Conservation (phyloP, 768 basidiomycete genomes). For the Russula olivacea region DNA sequence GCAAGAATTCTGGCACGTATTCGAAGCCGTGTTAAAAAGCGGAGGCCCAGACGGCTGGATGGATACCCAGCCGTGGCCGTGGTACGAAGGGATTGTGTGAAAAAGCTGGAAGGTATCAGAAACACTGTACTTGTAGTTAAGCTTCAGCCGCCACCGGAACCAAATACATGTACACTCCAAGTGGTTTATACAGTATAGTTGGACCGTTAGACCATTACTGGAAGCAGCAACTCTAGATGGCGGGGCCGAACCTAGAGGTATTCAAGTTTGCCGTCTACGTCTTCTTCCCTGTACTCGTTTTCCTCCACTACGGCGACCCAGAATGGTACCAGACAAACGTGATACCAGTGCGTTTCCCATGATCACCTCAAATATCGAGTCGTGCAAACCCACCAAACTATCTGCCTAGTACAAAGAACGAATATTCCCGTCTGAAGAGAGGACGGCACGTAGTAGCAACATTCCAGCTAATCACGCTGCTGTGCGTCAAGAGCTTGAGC, state of each 20-base stretch:
- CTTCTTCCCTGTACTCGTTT: conserved; percentile 72
- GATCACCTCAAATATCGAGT: not conserved
- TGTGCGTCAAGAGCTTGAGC: conserved; percentile 62
- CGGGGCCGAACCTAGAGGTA: conserved; percentile 76
- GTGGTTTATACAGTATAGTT: too few species aligned
- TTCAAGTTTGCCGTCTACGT: conserved; percentile 88
- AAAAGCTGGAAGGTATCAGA: not conserved
- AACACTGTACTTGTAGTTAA: not conserved
- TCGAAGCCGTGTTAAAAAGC: conserved; percentile 54
- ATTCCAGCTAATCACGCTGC: conserved; percentile 62
- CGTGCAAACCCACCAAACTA: not conserved
- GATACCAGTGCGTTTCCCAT: conserved; percentile 50
- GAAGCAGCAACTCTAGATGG: conserved; percentile 32
- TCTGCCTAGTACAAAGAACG: conserved; percentile 58
- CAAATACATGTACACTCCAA: too few species aligned
- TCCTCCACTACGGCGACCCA: conserved; percentile 83
- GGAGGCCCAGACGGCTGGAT: not conserved
- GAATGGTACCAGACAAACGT: conserved; percentile 80
- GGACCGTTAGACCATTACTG: too few species aligned
- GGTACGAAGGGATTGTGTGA: not conserved
- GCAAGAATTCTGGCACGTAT: conserved; percentile 54
- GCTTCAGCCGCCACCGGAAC: too few species aligned
- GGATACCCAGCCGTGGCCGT: not conserved
- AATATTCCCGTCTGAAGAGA: conserved; percentile 59
- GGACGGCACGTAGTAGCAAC: conserved; percentile 43